phyloP scores from a whole-genome alignment of 2,329 filamentous ascomycete genomes.

The Thermothelomyces thermophilus region DNA sequence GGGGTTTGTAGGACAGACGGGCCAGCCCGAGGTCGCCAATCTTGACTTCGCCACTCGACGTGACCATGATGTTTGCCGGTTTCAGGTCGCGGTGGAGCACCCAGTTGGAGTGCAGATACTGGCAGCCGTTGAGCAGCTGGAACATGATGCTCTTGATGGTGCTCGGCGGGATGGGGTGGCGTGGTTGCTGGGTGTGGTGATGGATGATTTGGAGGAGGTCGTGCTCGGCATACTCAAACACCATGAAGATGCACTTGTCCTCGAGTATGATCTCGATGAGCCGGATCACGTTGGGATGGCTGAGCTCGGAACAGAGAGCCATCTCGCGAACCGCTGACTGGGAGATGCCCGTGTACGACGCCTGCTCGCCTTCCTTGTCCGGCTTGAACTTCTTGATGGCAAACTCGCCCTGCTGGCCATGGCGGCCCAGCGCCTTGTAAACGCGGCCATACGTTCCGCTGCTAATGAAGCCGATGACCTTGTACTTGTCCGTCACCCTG shows the following conservation, averaged over 20 bases:
- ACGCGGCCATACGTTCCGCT: constrained; percentile 97
- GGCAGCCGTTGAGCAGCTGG: constrained; percentile 87
- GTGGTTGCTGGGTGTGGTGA: constrained; percentile 84
- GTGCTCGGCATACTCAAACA: constrained; percentile 98
- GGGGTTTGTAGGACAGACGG: constrained; percentile 85
- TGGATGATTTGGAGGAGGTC: constrained; percentile 97
- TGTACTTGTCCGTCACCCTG: constrained; percentile 85
- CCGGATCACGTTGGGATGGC: constrained; percentile 81
- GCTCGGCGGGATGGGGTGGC: constrained; percentile 78
- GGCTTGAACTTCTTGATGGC: constrained; percentile 99
- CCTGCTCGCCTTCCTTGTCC: constrained; percentile 91
- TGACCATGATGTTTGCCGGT: constrained; percentile 98
- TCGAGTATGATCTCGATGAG: constrained; percentile 94
- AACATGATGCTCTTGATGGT: constrained; percentile 94
- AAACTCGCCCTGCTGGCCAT: constrained; percentile 72
- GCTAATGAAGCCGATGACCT: constrained; percentile 96
- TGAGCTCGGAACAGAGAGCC: constrained; percentile 89
- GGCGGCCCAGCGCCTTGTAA: constrained; percentile 82
- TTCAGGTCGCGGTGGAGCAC: constrained; percentile 95
- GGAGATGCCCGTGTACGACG: constrained; percentile 95
- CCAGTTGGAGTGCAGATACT: constrained; percentile 95
- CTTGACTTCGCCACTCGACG: constrained; percentile 79
- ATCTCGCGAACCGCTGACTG: constrained; percentile 97
- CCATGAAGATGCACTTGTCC: constrained; percentile 99
- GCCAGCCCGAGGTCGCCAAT: constrained; percentile 93